A percentile compares a stretch with the other conserved stretches of the same genome.
Evolutionary conservation across 2,329 filamentous ascomycete genomes (phyloP).

Genomic region (Xylaria sp.): DNA sequence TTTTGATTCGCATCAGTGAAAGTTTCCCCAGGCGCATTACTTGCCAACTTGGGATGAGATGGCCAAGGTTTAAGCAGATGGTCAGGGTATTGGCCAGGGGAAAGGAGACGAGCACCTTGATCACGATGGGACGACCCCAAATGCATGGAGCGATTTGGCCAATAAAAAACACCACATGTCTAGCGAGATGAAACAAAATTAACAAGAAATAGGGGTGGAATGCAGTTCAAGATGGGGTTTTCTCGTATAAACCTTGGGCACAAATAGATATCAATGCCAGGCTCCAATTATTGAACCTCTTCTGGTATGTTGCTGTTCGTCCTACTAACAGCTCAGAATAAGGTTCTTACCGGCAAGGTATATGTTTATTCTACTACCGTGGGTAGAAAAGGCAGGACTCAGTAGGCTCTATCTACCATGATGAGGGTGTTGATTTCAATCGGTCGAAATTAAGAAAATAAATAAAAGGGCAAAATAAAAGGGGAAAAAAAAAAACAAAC

Average conservation of each 20-base stretch:
- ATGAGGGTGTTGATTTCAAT: neutral
- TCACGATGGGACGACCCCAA: neutral
- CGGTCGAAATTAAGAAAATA: constrained; percentile 19
- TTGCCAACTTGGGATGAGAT: neutral
- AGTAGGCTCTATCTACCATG: constrained; percentile 1
- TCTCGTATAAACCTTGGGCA: neutral
- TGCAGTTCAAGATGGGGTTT: neutral
- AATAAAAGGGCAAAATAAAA: neutral
- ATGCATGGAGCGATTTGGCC: neutral
- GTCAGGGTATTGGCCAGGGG: neutral
- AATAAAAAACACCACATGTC: constrained; percentile 4
- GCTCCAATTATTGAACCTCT: neutral
- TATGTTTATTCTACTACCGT: neutral
- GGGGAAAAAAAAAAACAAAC: neutral
- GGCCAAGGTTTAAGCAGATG: neutral
- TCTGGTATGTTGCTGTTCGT: neutral
- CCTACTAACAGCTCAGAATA: neutral
- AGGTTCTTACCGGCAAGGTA: neutral
- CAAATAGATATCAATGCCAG: neutral
- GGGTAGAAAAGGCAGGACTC: neutral
- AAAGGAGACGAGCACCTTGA: constrained; percentile 4
- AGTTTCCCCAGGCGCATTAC: neutral
- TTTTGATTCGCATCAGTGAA: neutral
- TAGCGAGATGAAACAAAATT: neutral
- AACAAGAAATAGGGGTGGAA: neutral